phyloP scores from a whole-genome alignment of 768 basidiomycete species.

The Tricholoma matsutake region DNA sequence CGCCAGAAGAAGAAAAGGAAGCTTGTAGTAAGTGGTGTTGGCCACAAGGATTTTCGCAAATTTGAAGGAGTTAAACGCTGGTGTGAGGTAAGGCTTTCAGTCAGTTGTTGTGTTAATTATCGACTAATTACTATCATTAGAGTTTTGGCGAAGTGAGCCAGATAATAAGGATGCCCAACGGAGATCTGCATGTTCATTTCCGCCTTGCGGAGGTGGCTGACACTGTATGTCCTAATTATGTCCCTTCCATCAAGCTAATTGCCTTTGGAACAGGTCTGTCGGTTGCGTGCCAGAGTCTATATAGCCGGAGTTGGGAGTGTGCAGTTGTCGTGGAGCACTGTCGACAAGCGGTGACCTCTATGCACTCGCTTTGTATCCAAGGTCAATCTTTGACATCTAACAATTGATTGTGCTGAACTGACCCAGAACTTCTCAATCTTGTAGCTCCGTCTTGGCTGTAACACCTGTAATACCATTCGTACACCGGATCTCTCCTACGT shows the following conservation, averaged over 20 bases:
- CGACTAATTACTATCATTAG: conserved; percentile 31
- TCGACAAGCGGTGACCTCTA: conserved; percentile 39
- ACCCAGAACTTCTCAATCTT: neutral
- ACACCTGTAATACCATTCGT: neutral
- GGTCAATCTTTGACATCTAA: neutral
- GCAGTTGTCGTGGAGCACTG: conserved; percentile 69
- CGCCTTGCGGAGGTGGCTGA: conserved; percentile 75
- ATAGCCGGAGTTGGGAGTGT: conserved; percentile 79
- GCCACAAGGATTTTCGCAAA: conserved; percentile 53
- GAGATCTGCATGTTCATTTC: conserved; percentile 77
- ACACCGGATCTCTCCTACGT: neutral
- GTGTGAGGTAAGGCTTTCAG: conserved; percentile 59
- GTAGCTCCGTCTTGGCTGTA: neutral
- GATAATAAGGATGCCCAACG: conserved; percentile 71
- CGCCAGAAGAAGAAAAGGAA: conserved; percentile 54
- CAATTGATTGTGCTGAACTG: neutral
- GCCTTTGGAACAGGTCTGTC: conserved; percentile 55
- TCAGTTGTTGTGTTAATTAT: neutral
- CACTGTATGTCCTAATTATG: conserved; percentile 47
- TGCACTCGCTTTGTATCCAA: neutral
- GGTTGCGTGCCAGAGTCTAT: conserved; percentile 69
- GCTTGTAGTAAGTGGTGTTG: conserved; percentile 69
- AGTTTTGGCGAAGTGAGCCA: conserved; percentile 74
- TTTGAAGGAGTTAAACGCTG: conserved; percentile 69
- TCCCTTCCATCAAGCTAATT: conserved; percentile 1